phyloP scores from a whole-genome alignment of 371 early-diverging fungal species.

The Umbelopsis sp. region DNA sequence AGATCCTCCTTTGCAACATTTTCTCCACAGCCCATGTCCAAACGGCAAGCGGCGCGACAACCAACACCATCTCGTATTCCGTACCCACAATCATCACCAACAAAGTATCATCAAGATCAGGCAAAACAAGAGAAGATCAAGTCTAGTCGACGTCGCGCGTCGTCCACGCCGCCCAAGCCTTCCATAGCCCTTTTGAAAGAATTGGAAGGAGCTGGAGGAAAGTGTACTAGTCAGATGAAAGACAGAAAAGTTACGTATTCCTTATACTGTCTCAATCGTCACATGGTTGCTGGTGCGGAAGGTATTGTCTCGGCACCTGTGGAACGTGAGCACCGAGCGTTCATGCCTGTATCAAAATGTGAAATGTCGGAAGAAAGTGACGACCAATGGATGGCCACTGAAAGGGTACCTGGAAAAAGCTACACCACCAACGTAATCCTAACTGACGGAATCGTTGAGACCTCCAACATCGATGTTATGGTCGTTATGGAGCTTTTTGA shows the following conservation, averaged over 20 bases:
- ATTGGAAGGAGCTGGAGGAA: slow-evolving; percentile 1
- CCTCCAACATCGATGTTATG: slow-evolving; percentile 8
- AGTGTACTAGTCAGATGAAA: neutral
- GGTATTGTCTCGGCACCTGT: slow-evolving; percentile 18
- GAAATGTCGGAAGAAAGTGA: slow-evolving; percentile 3
- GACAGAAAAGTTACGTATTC: slow-evolving; percentile 43
- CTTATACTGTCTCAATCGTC: slow-evolving; percentile 46
- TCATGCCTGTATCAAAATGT: slow-evolving; percentile 35
- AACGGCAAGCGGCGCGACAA: neutral
- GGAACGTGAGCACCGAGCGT: slow-evolving; percentile 44
- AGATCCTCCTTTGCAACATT: neutral
- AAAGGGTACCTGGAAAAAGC: neutral
- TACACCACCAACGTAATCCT: slow-evolving; percentile 5
- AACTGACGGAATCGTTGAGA: neutral
- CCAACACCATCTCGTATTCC: slow-evolving; percentile 7
- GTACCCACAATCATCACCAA: neutral
- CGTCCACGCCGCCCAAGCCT: slow-evolving; percentile 11
- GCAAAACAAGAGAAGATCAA: neutral
- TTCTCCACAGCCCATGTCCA: neutral
- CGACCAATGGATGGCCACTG: neutral
- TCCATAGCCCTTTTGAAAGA: slow-evolving; percentile 10
- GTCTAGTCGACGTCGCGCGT: slow-evolving; percentile 12
- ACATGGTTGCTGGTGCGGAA: slow-evolving; percentile 26
- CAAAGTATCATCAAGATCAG: neutral
- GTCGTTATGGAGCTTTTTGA: slow-evolving; percentile 8